Evolutionary conservation across 1,139 yeast species (phyloP).

Genomic region (Scheffersomyces lignicola): DNA sequence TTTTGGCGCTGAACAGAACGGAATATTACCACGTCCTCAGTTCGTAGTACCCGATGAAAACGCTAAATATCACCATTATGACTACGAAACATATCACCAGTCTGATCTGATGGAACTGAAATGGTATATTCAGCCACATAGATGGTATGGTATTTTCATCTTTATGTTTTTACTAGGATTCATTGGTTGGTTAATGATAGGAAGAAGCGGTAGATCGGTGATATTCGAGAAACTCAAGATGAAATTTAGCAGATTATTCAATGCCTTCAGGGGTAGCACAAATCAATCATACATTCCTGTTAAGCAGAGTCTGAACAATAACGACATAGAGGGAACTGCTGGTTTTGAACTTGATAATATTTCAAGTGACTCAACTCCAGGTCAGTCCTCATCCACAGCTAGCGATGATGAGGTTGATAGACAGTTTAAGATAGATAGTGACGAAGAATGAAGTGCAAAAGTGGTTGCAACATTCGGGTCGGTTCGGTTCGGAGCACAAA

Average conservation of each 20-base stretch:
- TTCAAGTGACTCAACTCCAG: constrained; percentile 1
- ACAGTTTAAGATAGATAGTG: constrained; percentile 19
- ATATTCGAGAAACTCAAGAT: constrained; percentile 13
- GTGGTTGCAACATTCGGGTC: constrained; percentile 1
- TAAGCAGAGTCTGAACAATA: not conserved
- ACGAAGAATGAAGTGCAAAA: constrained; percentile 15
- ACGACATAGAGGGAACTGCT: constrained; percentile 10
- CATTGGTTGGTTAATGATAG: constrained; percentile 50
- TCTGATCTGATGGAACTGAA: constrained; percentile 32
- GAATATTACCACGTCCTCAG: constrained; percentile 45
- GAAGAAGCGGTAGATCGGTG: constrained; percentile 28
- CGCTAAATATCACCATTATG: constrained; percentile 24
- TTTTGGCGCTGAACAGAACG: constrained; percentile 54
- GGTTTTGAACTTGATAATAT: constrained; percentile 11
- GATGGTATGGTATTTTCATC: constrained; percentile 56
- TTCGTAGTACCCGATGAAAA: constrained; percentile 27
- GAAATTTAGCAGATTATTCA: constrained; percentile 7
- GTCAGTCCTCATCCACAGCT: constrained; percentile 1
- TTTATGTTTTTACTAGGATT: constrained; percentile 43
- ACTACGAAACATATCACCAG: constrained; percentile 31
- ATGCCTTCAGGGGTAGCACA: not conserved
- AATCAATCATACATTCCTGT: not conserved
- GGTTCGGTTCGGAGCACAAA: constrained; percentile 7
- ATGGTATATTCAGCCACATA: constrained; percentile 48
- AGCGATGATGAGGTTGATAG: constrained; percentile 8